Conservation (phyloP, 1,284 basidiomycete species). For the Boletus smithii region DNA sequence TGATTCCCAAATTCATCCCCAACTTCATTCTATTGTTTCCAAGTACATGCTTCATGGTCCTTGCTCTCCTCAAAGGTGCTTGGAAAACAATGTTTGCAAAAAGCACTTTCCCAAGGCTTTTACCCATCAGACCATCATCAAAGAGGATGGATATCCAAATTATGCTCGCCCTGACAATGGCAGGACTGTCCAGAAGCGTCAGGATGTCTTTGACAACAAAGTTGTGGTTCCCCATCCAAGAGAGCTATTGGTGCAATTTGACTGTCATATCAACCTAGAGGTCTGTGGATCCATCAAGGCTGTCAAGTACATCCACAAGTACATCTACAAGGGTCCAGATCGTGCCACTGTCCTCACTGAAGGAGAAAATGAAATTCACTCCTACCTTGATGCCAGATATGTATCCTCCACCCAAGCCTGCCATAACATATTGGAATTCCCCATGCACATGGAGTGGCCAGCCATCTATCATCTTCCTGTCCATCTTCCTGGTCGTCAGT, state of each 20-base stretch:
- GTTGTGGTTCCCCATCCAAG: constrained; percentile 7
- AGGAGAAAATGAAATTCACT: constrained; percentile 5
- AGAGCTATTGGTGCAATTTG: constrained; percentile 24
- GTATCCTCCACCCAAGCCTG: constrained; percentile 13
- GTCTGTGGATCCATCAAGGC: constrained; percentile 28
- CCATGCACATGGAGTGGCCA: constrained; percentile 18
- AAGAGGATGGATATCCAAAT: constrained; percentile 12
- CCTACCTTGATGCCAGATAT: constrained; percentile 21
- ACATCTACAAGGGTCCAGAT: constrained; percentile 44
- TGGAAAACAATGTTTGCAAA: constrained; percentile 5
- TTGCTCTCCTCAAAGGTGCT: constrained; percentile 8
- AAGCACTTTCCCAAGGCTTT: constrained; percentile 8
- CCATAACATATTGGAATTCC: constrained; percentile 21
- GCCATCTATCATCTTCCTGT: constrained; percentile 13
- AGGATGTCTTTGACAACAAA: constrained; percentile 2
- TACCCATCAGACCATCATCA: constrained; percentile 1
- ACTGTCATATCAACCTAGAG: constrained; percentile 51
- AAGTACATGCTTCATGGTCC: constrained; percentile 14
- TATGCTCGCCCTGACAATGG: constrained; percentile 14
- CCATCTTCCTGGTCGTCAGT: constrained; percentile 30
- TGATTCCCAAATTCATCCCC: background rate
- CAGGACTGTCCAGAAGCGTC: constrained; percentile 4
- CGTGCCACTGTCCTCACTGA: constrained; percentile 21
- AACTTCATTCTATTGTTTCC: background rate
- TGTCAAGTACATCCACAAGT: constrained; percentile 44